Evolutionary conservation across 208 protist genomes (phyloP).

Genomic region (Leishmania turanica): DNA sequence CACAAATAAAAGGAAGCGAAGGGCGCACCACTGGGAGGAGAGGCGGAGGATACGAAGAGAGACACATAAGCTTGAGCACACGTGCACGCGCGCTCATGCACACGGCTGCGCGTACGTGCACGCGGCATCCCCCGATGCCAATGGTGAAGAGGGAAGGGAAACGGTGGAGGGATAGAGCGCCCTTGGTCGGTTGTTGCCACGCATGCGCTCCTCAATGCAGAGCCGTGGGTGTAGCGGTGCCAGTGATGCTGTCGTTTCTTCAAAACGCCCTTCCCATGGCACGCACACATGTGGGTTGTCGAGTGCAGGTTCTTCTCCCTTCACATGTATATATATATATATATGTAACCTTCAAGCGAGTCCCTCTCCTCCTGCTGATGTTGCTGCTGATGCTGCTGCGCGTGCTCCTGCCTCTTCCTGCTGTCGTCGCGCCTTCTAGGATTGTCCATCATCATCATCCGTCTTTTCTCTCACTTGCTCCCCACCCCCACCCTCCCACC

Average conservation of each 20-base stretch:
- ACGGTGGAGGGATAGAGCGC: neutral
- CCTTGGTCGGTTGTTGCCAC: neutral
- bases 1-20: neutral
- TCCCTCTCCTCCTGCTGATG: neutral
- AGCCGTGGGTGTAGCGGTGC: neutral
- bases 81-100: neutral
- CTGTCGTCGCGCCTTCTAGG: neutral
- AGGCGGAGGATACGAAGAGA: neutral
- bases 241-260: neutral
- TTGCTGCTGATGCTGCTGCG: no score
- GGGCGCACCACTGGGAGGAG: neutral
- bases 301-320: neutral
- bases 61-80: neutral
- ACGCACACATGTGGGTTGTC: neutral
- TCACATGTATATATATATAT: neutral
- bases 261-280: neutral
- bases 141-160: neutral
- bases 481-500: neutral
- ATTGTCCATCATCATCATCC: neutral
- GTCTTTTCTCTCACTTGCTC: neutral
- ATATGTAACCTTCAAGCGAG: neutral
- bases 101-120: neutral
- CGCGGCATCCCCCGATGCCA: neutral
- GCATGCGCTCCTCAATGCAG: no score
- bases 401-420: neutral